Evolutionary conservation across 169 alveolate genomes (phyloP), one percentile per base, ranked within the genome.

Genomic region (Plasmodium vivax): DNA sequence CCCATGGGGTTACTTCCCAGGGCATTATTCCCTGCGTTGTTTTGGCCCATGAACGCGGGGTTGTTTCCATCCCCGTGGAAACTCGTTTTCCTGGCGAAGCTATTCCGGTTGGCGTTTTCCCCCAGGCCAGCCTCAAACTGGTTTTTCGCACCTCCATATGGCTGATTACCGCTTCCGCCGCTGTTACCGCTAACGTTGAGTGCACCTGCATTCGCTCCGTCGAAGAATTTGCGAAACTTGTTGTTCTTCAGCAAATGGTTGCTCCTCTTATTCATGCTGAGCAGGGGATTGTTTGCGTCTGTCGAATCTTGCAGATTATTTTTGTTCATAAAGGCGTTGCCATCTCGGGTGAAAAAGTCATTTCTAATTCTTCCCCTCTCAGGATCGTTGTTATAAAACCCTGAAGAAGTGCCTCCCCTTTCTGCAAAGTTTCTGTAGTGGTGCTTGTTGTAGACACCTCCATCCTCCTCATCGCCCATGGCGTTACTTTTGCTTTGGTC

Each of bases 261-360:
- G 34, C 36, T 73, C 56, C 93, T 87, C 45, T 38, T 87, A 19
- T 87, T 87, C 41, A 30, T 23, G 23, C 7, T 77, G 41, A 56
- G 75, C 38, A 34, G 7, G 1, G 85, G 54, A 77, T 74, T 87
- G 45, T 87, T 54, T 0, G 85, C 75, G 43, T 87, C 58, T 1
- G 68, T n/a, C 14, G 80, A 54, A 54, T 71, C 93, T 16, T 51
- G 47, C 1, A 87, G 6, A 10, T 56, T 54, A 30, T 41, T 77
- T 19, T 71, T 87, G 73, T 54, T 79, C 38, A 87, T 16, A 2
- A 19, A 27, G 77, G 19, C 23, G 19, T 75, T 34, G 4, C 19
- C 68, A n/a, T 87, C 93, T 4, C 83, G 5, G 43, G 73, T 68
- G 75, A 71, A 84, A 41, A 72, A 71, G 19, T 84, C 92, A 84